phyloP scores from a whole-genome alignment of 768 basidiomycete species.

The Lactarius vividus region DNA sequence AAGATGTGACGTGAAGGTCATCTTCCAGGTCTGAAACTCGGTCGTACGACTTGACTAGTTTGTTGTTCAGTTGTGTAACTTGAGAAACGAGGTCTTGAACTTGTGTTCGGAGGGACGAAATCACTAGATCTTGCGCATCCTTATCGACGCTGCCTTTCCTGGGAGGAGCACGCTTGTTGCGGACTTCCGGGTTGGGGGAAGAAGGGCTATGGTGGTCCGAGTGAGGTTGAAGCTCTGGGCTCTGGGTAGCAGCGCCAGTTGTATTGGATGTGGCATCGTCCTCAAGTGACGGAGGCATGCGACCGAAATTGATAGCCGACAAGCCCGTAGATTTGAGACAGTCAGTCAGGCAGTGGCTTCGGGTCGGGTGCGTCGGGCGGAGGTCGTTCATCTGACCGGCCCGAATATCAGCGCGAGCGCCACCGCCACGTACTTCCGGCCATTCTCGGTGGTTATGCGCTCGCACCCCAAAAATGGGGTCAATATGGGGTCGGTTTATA shows the following conservation, averaged over 20 bases:
- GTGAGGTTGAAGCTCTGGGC: constrained; percentile 6
- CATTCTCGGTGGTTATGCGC: no score
- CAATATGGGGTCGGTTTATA: no score
- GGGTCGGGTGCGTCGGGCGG: not conserved
- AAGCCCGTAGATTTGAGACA: not conserved
- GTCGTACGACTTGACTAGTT: constrained; percentile 91
- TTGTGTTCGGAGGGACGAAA: constrained; percentile 74
- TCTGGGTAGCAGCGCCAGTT: not conserved
- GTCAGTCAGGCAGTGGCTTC: constrained; percentile 3
- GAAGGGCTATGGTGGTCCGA: constrained; percentile 12
- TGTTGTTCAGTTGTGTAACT: constrained; percentile 85
- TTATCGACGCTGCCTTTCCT: constrained; percentile 31
- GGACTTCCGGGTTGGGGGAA: constrained; percentile 9
- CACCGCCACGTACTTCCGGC: no score
- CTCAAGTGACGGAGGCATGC: constrained; percentile 23
- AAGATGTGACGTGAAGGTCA: constrained; percentile 65
- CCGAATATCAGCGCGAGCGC: constrained; percentile 3
- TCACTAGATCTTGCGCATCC: constrained; percentile 82
- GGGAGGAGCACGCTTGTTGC: constrained; percentile 11
- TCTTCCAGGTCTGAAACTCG: constrained; percentile 92
- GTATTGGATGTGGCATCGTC: constrained; percentile 1
- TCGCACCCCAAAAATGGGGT: no score
- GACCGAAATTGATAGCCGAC: not conserved
- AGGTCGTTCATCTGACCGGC: not conserved
- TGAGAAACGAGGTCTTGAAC: constrained; percentile 87